phyloP scores from a whole-genome alignment of 2,329 filamentous ascomycete genomes.

The Xylaria sp. region DNA sequence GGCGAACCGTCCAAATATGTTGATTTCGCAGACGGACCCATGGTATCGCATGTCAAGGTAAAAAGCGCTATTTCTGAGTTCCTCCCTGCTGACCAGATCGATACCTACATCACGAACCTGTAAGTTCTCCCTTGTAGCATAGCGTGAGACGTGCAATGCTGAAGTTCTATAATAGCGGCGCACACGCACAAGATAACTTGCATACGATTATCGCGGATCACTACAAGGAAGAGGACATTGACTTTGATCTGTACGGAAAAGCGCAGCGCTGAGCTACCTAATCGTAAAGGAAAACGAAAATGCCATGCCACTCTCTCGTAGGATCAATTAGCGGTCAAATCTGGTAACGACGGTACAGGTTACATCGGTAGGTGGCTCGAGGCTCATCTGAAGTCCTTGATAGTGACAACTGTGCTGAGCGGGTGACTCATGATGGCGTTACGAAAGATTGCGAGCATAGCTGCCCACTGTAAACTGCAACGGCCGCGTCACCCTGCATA shows the following conservation, averaged over 20 bases:
- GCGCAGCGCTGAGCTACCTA: constrained; percentile 24
- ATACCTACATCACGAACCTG: constrained; percentile 88
- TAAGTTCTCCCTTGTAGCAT: constrained; percentile 56
- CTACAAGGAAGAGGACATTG: constrained; percentile 77
- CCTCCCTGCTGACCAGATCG: constrained; percentile 78
- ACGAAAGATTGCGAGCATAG: not conserved
- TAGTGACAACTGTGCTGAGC: not conserved
- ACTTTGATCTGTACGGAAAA: constrained; percentile 62
- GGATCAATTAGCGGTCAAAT: not conserved
- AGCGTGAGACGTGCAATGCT: not conserved
- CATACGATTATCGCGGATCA: constrained; percentile 79
- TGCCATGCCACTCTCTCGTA: constrained; percentile 10
- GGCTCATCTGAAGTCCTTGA: not conserved
- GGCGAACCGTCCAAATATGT: constrained; percentile 82
- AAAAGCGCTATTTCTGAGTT: constrained; percentile 85
- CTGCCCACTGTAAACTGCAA: constrained; percentile 1
- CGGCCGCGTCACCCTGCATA: constrained; percentile 36
- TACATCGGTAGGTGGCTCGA: constrained; percentile 8
- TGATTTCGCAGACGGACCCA: constrained; percentile 78
- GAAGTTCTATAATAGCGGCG: constrained; percentile 42
- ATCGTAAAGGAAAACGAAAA: constrained; percentile 4
- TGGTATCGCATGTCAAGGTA: constrained; percentile 81
- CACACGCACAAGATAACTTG: constrained; percentile 69
- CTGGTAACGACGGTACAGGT: not conserved
- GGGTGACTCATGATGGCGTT: constrained; percentile 8